Conservation (phyloP, 1,284 basidiomycete species). For the Stygiomarasmius scandens region DNA sequence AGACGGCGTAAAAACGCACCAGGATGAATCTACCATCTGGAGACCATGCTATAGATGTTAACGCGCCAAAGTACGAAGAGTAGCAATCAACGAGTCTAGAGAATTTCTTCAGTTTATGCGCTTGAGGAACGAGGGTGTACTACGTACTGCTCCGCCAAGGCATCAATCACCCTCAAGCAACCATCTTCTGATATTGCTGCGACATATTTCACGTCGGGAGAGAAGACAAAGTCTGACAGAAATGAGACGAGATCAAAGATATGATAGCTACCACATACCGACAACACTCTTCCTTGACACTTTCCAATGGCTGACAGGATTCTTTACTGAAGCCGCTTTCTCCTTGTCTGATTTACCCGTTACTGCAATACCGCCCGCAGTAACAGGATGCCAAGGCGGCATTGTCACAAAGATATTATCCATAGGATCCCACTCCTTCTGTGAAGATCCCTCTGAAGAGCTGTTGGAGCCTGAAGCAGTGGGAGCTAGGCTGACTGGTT, state of each 20-base stretch:
- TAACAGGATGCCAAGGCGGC: slow-evolving; percentile 79
- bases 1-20: slow-evolving; percentile 43
- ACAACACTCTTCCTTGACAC: slow-evolving; percentile 72
- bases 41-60: slow-evolving; percentile 92
- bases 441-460: slow-evolving; percentile 22
- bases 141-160: slow-evolving; percentile 79
- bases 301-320: slow-evolving; percentile 86
- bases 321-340: slow-evolving; percentile 60
- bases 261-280: slow-evolving; percentile 49
- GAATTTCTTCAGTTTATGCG: neutral
- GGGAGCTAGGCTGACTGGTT: slow-evolving; percentile 39
- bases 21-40: slow-evolving; percentile 93
- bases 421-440: slow-evolving; percentile 70
- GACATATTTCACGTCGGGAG: slow-evolving; percentile 86
- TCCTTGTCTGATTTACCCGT: slow-evolving; percentile 60
- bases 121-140: slow-evolving; percentile 10
- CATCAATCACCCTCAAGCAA: slow-evolving; percentile 84
- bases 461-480: slow-evolving; percentile 17
- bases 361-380: slow-evolving; percentile 35
- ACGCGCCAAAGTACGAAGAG: slow-evolving; percentile 87
- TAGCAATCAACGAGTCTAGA: slow-evolving; percentile 85
- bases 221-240: slow-evolving; percentile 82
- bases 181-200: slow-evolving; percentile 90
- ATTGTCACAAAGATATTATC: slow-evolving; percentile 80
- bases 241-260: slow-evolving; percentile 5